A percentile compares a stretch with the other conserved stretches of the same genome.
These are phyloP conservation scores for Biscogniauxia mediterranea DNA, from an alignment of 2,329 filamentous ascomycete genomes.

Conservation along the genomic window DNA sequence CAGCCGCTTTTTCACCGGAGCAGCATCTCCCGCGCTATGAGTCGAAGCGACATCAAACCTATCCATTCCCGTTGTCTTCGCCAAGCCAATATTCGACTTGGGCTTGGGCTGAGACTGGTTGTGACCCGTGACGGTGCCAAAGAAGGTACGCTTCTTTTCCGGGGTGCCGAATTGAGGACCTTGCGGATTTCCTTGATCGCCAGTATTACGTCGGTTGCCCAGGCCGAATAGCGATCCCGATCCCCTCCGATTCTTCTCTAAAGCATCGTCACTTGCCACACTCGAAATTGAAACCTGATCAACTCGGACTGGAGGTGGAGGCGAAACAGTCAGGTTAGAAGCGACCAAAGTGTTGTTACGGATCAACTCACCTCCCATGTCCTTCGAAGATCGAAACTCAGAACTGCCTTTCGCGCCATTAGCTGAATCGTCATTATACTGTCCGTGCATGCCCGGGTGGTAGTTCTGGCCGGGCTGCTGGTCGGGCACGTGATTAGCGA, in stretches of 20 bases:
- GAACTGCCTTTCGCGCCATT: slow-evolving; percentile 36
- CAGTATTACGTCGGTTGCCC: slow-evolving; percentile 28
- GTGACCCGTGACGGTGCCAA: slow-evolving; percentile 29
- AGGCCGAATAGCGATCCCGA: slow-evolving; percentile 40
- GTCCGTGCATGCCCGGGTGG: slow-evolving; percentile 37
- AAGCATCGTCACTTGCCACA: slow-evolving; percentile 38
- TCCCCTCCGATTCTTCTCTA: slow-evolving; percentile 37
- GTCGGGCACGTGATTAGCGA: slow-evolving; percentile 30
- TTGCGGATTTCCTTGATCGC: slow-evolving; percentile 15
- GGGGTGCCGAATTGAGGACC: slow-evolving; percentile 21
- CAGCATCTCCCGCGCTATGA: slow-evolving; percentile 14
- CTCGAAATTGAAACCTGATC: slow-evolving; percentile 45
- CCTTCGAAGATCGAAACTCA: slow-evolving; percentile 47
- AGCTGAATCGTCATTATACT: slow-evolving; percentile 39
- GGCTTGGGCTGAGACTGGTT: slow-evolving; percentile 21
- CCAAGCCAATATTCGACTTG: slow-evolving; percentile 21
- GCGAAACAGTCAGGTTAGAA: slow-evolving; percentile 14
- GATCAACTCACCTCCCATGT: slow-evolving; percentile 45
- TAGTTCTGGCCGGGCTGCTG: slow-evolving; percentile 11
- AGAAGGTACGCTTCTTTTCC: slow-evolving; percentile 41
- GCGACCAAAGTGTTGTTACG: slow-evolving; percentile 33
- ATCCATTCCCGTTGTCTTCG: slow-evolving; percentile 15
- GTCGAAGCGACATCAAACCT: slow-evolving; percentile 16
- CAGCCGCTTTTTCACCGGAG: slow-evolving; percentile 27
- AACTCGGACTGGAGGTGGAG: slow-evolving; percentile 30